A percentile compares a stretch with the other conserved stretches of the same genome.
Conservation (phyloP, 805 yeast species). For the Ogataea parapolymorpha region DNA sequence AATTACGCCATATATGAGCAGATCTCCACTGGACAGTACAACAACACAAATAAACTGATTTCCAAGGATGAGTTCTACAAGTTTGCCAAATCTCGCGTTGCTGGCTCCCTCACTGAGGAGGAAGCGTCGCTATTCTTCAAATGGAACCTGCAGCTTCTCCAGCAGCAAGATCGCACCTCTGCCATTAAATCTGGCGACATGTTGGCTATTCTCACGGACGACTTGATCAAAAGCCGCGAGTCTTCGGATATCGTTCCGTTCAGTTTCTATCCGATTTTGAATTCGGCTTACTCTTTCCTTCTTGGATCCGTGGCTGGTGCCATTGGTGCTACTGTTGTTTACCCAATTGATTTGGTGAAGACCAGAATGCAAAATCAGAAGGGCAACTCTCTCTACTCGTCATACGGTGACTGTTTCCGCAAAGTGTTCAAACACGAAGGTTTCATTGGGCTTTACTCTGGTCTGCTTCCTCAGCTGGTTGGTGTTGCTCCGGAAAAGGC, state of each 20-base stretch:
- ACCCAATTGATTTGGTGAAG: slow-evolving; percentile 93
- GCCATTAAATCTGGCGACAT: slow-evolving; percentile 30
- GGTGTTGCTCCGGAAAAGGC: slow-evolving; percentile 99
- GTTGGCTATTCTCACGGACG: slow-evolving; percentile 48
- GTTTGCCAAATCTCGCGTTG: slow-evolving; percentile 21
- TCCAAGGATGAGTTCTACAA: slow-evolving; percentile 25
- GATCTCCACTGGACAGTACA: slow-evolving; percentile 23
- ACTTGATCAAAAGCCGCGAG: slow-evolving; percentile 46
- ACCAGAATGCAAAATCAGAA: slow-evolving; percentile 98
- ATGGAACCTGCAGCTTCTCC: slow-evolving; percentile 33
- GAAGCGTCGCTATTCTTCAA: slow-evolving; percentile 33
- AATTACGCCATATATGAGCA: slow-evolving; percentile 31
- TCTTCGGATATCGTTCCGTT: slow-evolving; percentile 41
- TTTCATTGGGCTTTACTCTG: slow-evolving; percentile 80
- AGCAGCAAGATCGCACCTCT: slow-evolving; percentile 25
- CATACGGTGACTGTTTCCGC: slow-evolving; percentile 80
- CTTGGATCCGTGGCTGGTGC: slow-evolving; percentile 96
- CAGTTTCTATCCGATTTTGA: slow-evolving; percentile 63
- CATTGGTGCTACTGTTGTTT: slow-evolving; percentile 96
- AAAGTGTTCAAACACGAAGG: slow-evolving; percentile 81
- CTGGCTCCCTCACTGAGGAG: slow-evolving; percentile 21
- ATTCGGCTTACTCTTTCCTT: slow-evolving; percentile 80
- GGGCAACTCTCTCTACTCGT: slow-evolving; percentile 63
- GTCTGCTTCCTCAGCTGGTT: slow-evolving; percentile 87
- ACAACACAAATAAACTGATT: slow-evolving; percentile 20